Conservation (phyloP, 1,284 basidiomycete genomes). For the Microbotryum scabiosae region DNA sequence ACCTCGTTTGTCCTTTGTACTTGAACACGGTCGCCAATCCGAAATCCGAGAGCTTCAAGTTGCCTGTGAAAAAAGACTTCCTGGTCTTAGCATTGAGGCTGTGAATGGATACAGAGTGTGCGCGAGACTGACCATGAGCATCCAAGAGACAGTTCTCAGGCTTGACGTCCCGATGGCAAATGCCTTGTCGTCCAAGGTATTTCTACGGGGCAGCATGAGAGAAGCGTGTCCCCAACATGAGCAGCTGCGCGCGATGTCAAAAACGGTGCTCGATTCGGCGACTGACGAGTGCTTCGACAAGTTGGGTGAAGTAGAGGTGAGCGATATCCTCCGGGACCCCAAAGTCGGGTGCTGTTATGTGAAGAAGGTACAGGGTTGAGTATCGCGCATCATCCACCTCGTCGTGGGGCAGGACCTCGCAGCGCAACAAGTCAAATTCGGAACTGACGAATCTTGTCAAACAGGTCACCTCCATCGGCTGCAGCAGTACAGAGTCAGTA, state of each 20-base stretch:
- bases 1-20: conserved; percentile 73
- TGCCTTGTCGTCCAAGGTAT: conserved; percentile 47
- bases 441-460: conserved; percentile 86
- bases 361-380: not conserved
- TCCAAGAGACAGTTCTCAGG: conserved; percentile 44
- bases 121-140: conserved; percentile 17
- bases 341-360: conserved; percentile 63
- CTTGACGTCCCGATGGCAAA: conserved; percentile 45
- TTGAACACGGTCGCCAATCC: conserved; percentile 87
- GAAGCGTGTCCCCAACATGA: not conserved
- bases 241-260: not conserved
- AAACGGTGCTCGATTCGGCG: conserved; percentile 44
- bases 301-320: conserved; percentile 82
- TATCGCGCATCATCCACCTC: not conserved
- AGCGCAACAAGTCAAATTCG: not conserved
- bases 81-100: not conserved
- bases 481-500: conserved; percentile 39
- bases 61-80: conserved; percentile 30
- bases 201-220: conserved; percentile 22
- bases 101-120: conserved; percentile 50
- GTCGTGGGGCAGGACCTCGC: not conserved
- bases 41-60: conserved; percentile 89
- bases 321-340: conserved; percentile 81
- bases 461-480: conserved; percentile 87
- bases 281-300: conserved; percentile 61